phyloP scores from a whole-genome alignment of 139 green algal genomes.

The Chlorella vulgaris region DNA sequence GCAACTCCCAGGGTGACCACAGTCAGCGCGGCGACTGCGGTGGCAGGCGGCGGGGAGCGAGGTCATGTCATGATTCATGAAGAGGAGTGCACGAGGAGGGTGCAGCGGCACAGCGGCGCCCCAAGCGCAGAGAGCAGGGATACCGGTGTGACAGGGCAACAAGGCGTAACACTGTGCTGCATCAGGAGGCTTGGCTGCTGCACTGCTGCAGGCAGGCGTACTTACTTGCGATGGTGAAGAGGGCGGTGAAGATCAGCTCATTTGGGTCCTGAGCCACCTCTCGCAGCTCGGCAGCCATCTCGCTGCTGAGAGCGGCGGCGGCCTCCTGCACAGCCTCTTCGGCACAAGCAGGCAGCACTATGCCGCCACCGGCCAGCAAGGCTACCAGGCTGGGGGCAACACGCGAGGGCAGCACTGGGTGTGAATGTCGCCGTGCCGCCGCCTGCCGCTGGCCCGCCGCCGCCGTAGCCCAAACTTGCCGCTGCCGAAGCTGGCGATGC shows the following conservation, averaged over 20 bases:
- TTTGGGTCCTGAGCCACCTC: background rate
- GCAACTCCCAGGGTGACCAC: constrained; percentile 50
- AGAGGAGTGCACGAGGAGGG: too few species aligned
- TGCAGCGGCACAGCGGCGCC: too few species aligned
- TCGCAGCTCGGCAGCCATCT: background rate
- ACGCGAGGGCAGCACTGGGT: too few species aligned
- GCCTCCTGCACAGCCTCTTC: background rate
- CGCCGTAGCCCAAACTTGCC: background rate
- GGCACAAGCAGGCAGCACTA: background rate
- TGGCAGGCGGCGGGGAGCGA: background rate
- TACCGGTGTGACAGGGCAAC: too few species aligned
- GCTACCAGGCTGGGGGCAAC: too few species aligned
- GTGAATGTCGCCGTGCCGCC: too few species aligned
- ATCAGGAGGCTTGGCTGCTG: too few species aligned
- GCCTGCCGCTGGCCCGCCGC: background rate
- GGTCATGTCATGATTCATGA: background rate
- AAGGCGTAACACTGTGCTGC: too few species aligned
- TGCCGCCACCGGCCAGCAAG: background rate
- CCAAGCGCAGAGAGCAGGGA: too few species aligned
- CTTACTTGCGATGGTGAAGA: constrained; percentile 38
- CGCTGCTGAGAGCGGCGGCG: background rate
- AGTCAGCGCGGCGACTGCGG: constrained; percentile 35
- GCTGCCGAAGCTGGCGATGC: background rate
- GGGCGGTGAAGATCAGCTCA: constrained; percentile 26
- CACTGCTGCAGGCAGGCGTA: too few species aligned